These are phyloP conservation scores for Quercus robur DNA, from an alignment of 306 rosid genomes.

Conservation along the genomic window DNA sequence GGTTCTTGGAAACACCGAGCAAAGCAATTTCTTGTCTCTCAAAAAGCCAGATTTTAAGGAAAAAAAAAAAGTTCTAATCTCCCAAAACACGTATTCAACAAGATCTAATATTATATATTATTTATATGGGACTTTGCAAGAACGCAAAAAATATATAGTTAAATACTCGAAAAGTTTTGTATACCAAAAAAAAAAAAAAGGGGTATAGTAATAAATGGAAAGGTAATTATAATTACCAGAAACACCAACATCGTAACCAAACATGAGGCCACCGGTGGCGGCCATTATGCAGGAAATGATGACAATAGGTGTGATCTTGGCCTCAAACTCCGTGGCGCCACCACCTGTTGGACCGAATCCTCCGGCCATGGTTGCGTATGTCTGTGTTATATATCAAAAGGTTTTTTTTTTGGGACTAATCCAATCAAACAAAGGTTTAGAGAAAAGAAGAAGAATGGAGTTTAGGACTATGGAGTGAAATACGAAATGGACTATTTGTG, in stretches of 20 bases:
- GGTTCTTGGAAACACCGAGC: background rate
- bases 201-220: too few species aligned
- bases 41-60: too few species aligned
- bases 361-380: slow-evolving; percentile 50
- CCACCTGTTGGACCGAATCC: slow-evolving; percentile 27
- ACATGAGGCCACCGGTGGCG: slow-evolving; percentile 93
- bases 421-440: too few species aligned
- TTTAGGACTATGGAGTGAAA: too few species aligned
- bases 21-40: background rate
- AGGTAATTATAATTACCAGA: slow-evolving; percentile 40
- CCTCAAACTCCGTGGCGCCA: slow-evolving; percentile 51
- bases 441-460: background rate
- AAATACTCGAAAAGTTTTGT: too few species aligned
- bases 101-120: background rate
- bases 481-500: too few species aligned
- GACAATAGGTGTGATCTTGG: slow-evolving; percentile 82
- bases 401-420: background rate
- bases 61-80: too few species aligned
- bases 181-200: rapidly evolving
- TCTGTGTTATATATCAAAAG: background rate
- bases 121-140: background rate
- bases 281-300: slow-evolving; percentile 82
- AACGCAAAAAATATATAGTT: background rate
- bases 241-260: slow-evolving; percentile 82
- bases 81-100: background rate